These are phyloP conservation scores for Epichloe coenophiala DNA, from an alignment of 2,329 filamentous ascomycete genomes.

Conservation along the genomic window DNA sequence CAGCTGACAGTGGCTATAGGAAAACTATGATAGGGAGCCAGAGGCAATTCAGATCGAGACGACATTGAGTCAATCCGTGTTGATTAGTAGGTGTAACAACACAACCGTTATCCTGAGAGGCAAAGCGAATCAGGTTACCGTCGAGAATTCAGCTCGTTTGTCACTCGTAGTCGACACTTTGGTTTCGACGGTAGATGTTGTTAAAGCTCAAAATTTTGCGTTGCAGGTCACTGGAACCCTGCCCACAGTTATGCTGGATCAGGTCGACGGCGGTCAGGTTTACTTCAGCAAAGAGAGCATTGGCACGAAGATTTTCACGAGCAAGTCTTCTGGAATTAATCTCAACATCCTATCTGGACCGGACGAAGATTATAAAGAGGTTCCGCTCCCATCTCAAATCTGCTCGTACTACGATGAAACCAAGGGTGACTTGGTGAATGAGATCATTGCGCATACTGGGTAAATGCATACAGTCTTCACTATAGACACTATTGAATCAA, in stretches of 20 bases:
- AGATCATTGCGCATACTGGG: conserved; percentile 91
- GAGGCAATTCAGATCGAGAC: conserved; percentile 71
- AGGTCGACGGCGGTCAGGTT: conserved; percentile 78
- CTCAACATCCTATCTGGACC: conserved; percentile 61
- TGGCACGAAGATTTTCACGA: conserved; percentile 71
- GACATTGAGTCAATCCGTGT: conserved; percentile 71
- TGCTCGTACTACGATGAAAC: conserved; percentile 57
- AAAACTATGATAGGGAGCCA: conserved; percentile 74
- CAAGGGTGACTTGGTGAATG: conserved; percentile 66
- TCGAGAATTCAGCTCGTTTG: conserved; percentile 77
- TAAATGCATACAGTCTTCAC: conserved; percentile 24
- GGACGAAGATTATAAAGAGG: conserved; percentile 75
- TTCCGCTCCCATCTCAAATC: conserved; percentile 81
- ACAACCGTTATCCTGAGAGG: conserved; percentile 78
- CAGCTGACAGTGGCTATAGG: conserved; percentile 30
- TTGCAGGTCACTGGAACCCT: conserved; percentile 80
- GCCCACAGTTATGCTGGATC: conserved; percentile 81
- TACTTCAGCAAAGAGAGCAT: conserved; percentile 75
- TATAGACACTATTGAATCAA: not conserved
- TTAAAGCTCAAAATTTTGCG: conserved; percentile 90
- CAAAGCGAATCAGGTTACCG: conserved; percentile 92
- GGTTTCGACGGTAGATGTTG: conserved; percentile 83
- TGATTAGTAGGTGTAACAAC: conserved; percentile 86
- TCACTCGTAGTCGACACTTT: conserved; percentile 82
- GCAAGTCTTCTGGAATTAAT: conserved; percentile 79